Conservation (phyloP, 108 stramenopile species). For the Pseudonitzschia multistriata region DNA sequence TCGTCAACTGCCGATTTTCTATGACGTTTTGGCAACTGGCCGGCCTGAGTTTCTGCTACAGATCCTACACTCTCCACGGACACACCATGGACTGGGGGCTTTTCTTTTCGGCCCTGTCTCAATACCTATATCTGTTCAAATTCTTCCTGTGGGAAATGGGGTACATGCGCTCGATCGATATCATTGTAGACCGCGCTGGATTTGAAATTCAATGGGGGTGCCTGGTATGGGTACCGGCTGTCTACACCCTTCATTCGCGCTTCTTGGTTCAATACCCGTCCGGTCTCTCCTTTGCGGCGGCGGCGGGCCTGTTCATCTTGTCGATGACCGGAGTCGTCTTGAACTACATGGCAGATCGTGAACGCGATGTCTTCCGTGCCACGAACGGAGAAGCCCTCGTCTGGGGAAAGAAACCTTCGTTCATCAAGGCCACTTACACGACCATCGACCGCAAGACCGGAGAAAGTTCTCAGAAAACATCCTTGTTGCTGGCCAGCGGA, state of each 20-base stretch:
- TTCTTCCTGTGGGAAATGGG: slow-evolving; percentile 99
- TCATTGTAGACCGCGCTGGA: slow-evolving; percentile 71
- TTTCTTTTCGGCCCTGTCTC: slow-evolving; percentile 68
- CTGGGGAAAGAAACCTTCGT: slow-evolving; percentile 87
- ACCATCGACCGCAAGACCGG: slow-evolving; percentile 62
- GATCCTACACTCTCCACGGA: slow-evolving; percentile 48
- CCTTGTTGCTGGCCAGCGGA: slow-evolving; percentile 38
- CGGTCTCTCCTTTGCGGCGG: slow-evolving; percentile 55
- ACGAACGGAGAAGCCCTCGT: slow-evolving; percentile 76
- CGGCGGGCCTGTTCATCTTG: slow-evolving; percentile 59
- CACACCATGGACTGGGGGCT: slow-evolving; percentile 55
- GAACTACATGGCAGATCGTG: slow-evolving; percentile 97
- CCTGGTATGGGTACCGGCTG: slow-evolving; percentile 95
- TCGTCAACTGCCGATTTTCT: slow-evolving; percentile 96
- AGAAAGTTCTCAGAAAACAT: slow-evolving; percentile 48
- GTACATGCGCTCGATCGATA: slow-evolving; percentile 99
- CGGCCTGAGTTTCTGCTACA: slow-evolving; percentile 52
- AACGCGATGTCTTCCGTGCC: slow-evolving; percentile 92
- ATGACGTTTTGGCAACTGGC: slow-evolving; percentile 97
- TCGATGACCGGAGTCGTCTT: slow-evolving; percentile 74
- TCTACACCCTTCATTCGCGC: slow-evolving; percentile 90
- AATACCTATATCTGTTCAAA: slow-evolving; percentile 93
- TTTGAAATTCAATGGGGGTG: slow-evolving; percentile 99
- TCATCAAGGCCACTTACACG: slow-evolving; percentile 90
- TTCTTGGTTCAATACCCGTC: slow-evolving; percentile 86